Evolutionary conservation across 192 early-diverging fungal genomes (phyloP).

Genomic region (Obelidium mucronatum): DNA sequence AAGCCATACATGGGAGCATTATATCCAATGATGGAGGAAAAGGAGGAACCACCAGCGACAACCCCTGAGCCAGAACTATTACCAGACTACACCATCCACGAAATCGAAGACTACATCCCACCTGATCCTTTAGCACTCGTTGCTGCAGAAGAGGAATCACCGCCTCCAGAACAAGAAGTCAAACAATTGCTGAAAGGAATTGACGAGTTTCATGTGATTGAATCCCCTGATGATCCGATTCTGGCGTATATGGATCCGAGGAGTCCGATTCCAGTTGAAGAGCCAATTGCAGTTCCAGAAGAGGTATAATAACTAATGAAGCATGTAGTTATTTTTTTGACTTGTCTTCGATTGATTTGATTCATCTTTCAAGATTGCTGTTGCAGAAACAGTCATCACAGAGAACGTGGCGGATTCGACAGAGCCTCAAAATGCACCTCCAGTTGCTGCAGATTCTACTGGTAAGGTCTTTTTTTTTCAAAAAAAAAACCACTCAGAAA

Average conservation of each 20-base stretch:
- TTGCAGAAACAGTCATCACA: too few relatives aligned
- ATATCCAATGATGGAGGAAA: neutral
- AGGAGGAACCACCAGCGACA: neutral
- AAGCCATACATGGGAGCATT: conserved; percentile 29
- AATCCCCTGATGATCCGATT: conserved; percentile 3
- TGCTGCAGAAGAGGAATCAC: neutral
- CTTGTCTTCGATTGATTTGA: too few relatives aligned
- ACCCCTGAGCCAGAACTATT: neutral
- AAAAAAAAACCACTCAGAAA: too few relatives aligned
- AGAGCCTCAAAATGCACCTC: too few relatives aligned
- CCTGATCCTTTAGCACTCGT: conserved; percentile 20
- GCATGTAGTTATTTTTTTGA: too few relatives aligned
- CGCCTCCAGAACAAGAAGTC: neutral
- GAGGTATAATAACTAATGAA: too few relatives aligned
- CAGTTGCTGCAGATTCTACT: too few relatives aligned
- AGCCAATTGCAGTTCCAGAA: neutral
- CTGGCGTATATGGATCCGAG: conserved; percentile 33
- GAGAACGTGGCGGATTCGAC: too few relatives aligned
- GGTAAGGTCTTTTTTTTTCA: too few relatives aligned
- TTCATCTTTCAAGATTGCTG: too few relatives aligned
- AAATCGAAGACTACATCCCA: conserved; percentile 22
- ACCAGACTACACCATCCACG: neutral
- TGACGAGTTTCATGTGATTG: conserved; percentile 28
- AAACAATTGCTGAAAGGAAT: conserved; percentile 3
- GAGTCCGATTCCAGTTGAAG: conserved; percentile 19